Evolutionary conservation across 2,329 filamentous ascomycete species (phyloP).

Genomic region (Talaromyces sp.): DNA sequence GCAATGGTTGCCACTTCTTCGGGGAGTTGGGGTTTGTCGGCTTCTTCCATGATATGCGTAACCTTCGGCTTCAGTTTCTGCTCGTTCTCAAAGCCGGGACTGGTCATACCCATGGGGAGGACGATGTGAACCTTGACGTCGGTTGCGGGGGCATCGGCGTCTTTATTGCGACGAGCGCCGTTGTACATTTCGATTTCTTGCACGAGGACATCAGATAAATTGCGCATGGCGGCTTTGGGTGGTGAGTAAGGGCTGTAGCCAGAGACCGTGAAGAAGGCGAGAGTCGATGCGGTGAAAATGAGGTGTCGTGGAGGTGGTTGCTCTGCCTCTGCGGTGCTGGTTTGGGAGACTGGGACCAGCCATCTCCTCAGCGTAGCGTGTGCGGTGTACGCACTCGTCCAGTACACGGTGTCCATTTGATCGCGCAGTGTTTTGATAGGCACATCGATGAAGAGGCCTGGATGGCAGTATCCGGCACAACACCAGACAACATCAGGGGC

Average conservation of each 20-base stretch:
- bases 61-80: slow-evolving; percentile 75
- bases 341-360: slow-evolving; percentile 50
- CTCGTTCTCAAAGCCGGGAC: slow-evolving; percentile 71
- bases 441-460: slow-evolving; percentile 74
- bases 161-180: slow-evolving; percentile 49
- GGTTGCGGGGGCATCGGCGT: slow-evolving; percentile 50
- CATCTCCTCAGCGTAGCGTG: slow-evolving; percentile 74
- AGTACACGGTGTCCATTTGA: slow-evolving; percentile 94
- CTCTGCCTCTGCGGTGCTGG: slow-evolving; percentile 25
- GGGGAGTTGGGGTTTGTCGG: slow-evolving; percentile 75
- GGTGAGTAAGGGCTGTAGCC: slow-evolving; percentile 84
- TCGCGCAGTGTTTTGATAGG: slow-evolving; percentile 62
- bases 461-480: slow-evolving; percentile 71
- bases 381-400: slow-evolving; percentile 78
- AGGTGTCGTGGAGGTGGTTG: slow-evolving; percentile 60
- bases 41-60: slow-evolving; percentile 73
- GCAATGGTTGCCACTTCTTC: slow-evolving; percentile 70
- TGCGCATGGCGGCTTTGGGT: slow-evolving; percentile 78
- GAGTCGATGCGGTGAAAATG: slow-evolving; percentile 77
- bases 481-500: slow-evolving; percentile 88
- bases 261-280: slow-evolving; percentile 70
- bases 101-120: slow-evolving; percentile 78
- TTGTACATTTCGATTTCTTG: slow-evolving; percentile 88
- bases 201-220: slow-evolving; percentile 74
- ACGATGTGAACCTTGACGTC: slow-evolving; percentile 77